Base-by-base conservation (phyloP, 495 filamentous ascomycete genomes). In the Bathelium albidoporum region DNA sequence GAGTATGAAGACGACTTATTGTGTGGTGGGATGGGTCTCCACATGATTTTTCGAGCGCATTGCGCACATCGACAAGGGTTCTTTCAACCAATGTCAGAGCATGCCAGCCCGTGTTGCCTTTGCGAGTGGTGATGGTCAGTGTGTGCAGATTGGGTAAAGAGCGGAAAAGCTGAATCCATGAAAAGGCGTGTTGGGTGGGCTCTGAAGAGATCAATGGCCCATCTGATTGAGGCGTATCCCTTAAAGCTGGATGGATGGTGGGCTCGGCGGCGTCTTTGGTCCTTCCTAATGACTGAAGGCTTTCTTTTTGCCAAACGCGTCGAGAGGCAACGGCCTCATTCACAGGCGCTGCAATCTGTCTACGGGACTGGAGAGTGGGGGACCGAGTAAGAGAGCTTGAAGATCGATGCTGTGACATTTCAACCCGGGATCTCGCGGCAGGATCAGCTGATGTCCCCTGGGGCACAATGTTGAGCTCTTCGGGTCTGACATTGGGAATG, bases 41-140 rank as follows among this genome's bases (percentile, higher is more conserved):
- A 34, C 43, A 31, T 14, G 44, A 34, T 16, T 61, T 34, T 43
- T 73, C 71, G 12, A 73, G 41, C 0, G 68, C 71, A 10, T 24
- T 22, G 49, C 71, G 70, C 32, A 73, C 43, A n/a, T 59, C 32
- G 14, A 68, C 52, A 1, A 73, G 53, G n/a, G 60, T 60, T 18
- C 59, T 29, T 52, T 71, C 69, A 14, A 73, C 39, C 18, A 18
- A 49, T 0, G 55, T 64, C 32, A 53, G 61, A 22, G 65, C 65
- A 16, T 65, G 64, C 71, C 71, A 73, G 28, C 36, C 32, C 1
- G 69, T 45, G 24, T 69, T 62, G 41, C 60, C 61, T 14, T 52
- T 34, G 22, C 59, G 32, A 62, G 60, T 53, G 9, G 60, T 59
- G 22, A 73, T 39, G 16, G 66, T 64, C 10, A 73, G 58, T 12